Percentiles rank a stretch among this genome's conserved stretches.
These are phyloP conservation scores for Allantophomopsis lycopodina DNA, from an alignment of 2,329 filamentous ascomycete genomes.

Conservation along the genomic window DNA sequence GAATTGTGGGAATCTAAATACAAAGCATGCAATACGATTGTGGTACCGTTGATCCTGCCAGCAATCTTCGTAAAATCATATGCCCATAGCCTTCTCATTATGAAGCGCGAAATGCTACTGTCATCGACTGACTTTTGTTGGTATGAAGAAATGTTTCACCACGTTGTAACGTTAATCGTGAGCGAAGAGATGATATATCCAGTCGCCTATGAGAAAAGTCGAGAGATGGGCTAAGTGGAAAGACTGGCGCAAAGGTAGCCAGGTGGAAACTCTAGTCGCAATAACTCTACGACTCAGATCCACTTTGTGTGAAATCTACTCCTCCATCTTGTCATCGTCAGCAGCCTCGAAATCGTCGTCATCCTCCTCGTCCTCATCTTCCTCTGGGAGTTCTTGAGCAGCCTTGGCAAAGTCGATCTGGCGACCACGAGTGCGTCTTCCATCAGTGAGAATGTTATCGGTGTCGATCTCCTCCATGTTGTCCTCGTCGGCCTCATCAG, in stretches of 20 bases:
- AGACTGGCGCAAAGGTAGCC: too few relatives aligned
- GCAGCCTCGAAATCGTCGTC: slow-evolving; percentile 51
- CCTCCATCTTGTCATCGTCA: slow-evolving; percentile 56
- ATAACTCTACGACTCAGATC: too few relatives aligned
- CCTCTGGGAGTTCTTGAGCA: slow-evolving; percentile 59
- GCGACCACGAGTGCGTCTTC: slow-evolving; percentile 80
- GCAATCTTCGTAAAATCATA: slow-evolving; percentile 10
- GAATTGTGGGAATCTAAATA: slow-evolving; percentile 1
- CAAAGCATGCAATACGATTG: background rate
- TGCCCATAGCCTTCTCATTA: slow-evolving; percentile 9
- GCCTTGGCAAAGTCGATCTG: slow-evolving; percentile 90
- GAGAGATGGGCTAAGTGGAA: too few relatives aligned
- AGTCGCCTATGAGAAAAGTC: too few relatives aligned
- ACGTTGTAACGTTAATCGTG: too few relatives aligned
- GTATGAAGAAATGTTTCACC: background rate
- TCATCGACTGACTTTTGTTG: slow-evolving; percentile 6
- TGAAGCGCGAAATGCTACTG: slow-evolving; percentile 3
- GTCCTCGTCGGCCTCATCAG: slow-evolving; percentile 63
- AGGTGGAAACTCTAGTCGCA: too few relatives aligned
- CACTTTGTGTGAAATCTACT: slow-evolving; percentile 16
- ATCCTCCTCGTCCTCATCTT: slow-evolving; percentile 71
- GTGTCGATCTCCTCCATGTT: slow-evolving; percentile 85
- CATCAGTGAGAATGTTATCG: slow-evolving; percentile 70
- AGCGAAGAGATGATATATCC: too few relatives aligned
- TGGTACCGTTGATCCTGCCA: background rate